Base-by-base conservation (phyloP, 164 flowering plant genomes). In the Houttuynia cordata region DNA sequence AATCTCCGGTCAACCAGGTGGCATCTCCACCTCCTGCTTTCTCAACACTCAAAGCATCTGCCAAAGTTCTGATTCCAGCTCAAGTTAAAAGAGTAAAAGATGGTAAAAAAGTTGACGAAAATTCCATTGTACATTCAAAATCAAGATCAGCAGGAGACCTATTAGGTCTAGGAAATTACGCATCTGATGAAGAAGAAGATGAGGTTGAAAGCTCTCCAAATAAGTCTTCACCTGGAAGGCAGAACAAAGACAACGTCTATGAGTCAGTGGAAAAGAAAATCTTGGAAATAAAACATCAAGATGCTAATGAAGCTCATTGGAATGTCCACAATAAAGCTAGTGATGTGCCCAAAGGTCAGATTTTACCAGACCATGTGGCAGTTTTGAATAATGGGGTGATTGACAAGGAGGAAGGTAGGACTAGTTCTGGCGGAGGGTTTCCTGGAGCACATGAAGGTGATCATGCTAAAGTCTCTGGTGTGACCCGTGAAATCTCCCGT, bases 111-210 rank as follows among this genome's bases (percentile, higher is more conserved):
- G 57, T 56, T 52, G 71, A 67, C 68, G 74, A 45, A 64, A 65
- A 59, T 79, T 54, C 57, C 21, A 54, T 23, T 23, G 83, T 62
- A 65, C 78, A 80, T 47, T 76, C 85, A 67, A 69, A 63, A 67
- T 81, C 90, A 37, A 71, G 72, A 49, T 55, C 79, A 19, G 79
- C 80, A 61, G 96, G 87, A 50, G 80, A 79, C 76, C 70, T 94
- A 50, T 71, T 91, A 62, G 99, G 99, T 51, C 95, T 94, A 63
- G 87, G 67, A 68, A 93, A 68, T 68, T 94, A 94, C 81, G 89
- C 84, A 52, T 86, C 96, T 67, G 98, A 84, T 56, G 94, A 86
- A 22, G 84, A 68, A 7, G 82, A 77, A 23, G 82, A 77, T 25
- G 86, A 81, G 62, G 61, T 53, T 51, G 68, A 67, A 62, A 77